Conservation (phyloP, 106 monocot genomes). For the Xerophyta viscosa region DNA sequence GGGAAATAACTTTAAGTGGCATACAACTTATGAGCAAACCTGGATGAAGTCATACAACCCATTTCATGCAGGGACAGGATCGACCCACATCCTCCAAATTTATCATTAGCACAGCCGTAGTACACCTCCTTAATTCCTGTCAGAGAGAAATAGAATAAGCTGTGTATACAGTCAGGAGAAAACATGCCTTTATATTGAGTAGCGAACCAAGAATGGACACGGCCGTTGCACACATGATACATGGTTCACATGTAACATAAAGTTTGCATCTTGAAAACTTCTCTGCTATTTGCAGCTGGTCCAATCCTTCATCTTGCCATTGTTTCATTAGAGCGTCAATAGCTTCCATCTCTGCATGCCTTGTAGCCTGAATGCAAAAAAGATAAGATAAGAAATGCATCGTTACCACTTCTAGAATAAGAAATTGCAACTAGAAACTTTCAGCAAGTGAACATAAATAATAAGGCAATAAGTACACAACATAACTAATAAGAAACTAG, state of each 20-base stretch:
- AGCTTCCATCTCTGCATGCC: constrained; percentile 99
- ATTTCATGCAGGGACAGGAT: constrained; percentile 69
- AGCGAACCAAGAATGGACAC: constrained; percentile 74
- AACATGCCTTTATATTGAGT: not conserved
- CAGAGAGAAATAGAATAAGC: not conserved
- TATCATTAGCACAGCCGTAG: constrained; percentile 94
- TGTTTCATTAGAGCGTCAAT: constrained; percentile 73
- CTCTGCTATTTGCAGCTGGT: constrained; percentile 47
- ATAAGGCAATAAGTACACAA: no score
- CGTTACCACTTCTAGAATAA: no score
- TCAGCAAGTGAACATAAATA: no score
- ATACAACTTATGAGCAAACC: no score
- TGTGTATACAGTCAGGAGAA: no score
- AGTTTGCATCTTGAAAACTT: constrained; percentile 68
- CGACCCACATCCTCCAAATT: constrained; percentile 99
- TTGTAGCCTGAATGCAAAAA: constrained; percentile 39
- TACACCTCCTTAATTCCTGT: constrained; percentile 68
- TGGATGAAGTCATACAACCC: constrained; percentile 14
- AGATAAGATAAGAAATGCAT: no score
- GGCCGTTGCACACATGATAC: constrained; percentile 92
- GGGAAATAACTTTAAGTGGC: no score
- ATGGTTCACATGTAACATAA: constrained; percentile 96
- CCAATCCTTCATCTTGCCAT: constrained; percentile 63
- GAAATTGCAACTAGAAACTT: not conserved
- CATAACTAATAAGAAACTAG: no score